Evolutionary conservation across 345 rosid genomes (phyloP), one percentile per base, ranked within the genome.

Genomic region (Eucalyptus cloeziana): DNA sequence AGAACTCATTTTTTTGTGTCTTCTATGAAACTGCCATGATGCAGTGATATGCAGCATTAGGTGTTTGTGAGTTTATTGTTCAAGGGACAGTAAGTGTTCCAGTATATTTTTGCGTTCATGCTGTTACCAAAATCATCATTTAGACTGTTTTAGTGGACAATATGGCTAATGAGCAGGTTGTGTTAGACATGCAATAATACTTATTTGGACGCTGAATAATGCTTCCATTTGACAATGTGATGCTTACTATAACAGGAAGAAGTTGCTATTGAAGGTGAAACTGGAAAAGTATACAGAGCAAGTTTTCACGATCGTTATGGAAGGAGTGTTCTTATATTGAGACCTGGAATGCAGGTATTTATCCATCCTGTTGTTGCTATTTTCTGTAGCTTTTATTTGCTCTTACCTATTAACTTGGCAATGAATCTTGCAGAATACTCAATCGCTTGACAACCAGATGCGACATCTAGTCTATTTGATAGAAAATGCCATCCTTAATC

Each of bases 401-500:
- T 40, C 47, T 10, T 33, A 40, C 56, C 87, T 86, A 56, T 52
- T 16, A 52, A 86, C 44, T n/a, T 24, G 13, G 21, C 67, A 52
- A 8, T 21, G 71, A 89, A 44, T 91, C 56, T 50, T 91, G 92
- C 95, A 97, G 99, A 98, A 97, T 92, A 98, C 99, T 8, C 92
- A 90, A 86, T 91, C 97, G 3, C 67, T 94, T 47, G 99, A 96
- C 12, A 92, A 94, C 51, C 97, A 98, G 92, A 90, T 95, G 47
- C 95, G 95, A 67, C 99, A 98, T 90, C 91, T 97, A 91, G 98
- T 97, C 37, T 97, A 98, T 93, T 94, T 98, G 90, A 89, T 97
- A 86, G 98, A 98, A 95, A 97, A 97, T 93, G 98, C 98, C 21
- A 94, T 97, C 76, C 92, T 97, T 56, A 95, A 96, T 93, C 99